phyloP scores from a whole-genome alignment of 116 monocot genomes.

The Papilionanthe hybrid region DNA sequence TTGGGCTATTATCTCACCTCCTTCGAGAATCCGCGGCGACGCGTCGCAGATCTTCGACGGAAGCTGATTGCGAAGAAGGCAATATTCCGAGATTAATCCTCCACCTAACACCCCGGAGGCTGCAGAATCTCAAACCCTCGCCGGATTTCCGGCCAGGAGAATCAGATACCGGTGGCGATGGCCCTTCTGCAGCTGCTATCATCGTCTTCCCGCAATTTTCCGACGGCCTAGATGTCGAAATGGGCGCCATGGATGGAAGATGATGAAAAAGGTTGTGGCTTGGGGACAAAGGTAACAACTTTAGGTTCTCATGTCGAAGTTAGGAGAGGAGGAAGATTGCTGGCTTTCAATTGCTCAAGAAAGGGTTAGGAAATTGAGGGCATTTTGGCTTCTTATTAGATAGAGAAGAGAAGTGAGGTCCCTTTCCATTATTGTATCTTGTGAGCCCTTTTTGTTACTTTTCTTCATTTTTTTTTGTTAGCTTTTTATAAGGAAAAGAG shows the following conservation, averaged over 20 bases:
- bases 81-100: slow-evolving; percentile 47
- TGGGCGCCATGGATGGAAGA: neutral
- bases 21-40: slow-evolving; percentile 52
- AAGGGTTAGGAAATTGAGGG: neutral
- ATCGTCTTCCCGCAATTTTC: slow-evolving; percentile 4
- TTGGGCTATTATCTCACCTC: slow-evolving; percentile 20
- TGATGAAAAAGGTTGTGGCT: neutral
- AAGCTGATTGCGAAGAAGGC: slow-evolving; percentile 26
- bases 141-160: neutral
- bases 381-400: slow-evolving; percentile 1
- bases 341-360: neutral
- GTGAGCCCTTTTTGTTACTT: neutral
- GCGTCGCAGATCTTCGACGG: slow-evolving; percentile 44
- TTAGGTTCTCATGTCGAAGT: neutral
- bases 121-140: slow-evolving; percentile 24
- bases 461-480: neutral
- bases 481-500: neutral
- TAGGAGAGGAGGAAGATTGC: neutral
- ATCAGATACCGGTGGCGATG: slow-evolving; percentile 4
- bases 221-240: neutral
- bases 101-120: slow-evolving; percentile 47
- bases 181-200: slow-evolving; percentile 10
- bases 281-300: slow-evolving; percentile 2
- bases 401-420: neutral
- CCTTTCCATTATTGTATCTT: neutral